Conservation (phyloP, 2,329 filamentous ascomycete genomes). For the Bretziella fagacearum region DNA sequence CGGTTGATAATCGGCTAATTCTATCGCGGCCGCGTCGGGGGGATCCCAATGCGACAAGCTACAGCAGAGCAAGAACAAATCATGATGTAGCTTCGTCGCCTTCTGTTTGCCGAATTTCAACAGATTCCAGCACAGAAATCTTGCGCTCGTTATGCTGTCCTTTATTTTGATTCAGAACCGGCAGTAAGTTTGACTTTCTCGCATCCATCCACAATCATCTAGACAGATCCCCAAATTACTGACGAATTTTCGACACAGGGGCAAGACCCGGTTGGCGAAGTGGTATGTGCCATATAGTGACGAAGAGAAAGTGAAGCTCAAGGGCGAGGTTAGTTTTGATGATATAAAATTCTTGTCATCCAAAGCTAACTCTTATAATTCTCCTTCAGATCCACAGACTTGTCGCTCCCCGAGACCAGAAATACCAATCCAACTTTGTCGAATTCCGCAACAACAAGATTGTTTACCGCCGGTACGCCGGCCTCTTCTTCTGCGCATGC, state of each 20-base stretch:
- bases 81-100: neutral
- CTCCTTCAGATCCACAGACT: conserved; percentile 71
- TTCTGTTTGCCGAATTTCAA: neutral
- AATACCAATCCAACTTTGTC: conserved; percentile 99
- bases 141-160: conserved; percentile 40
- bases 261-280: conserved; percentile 95
- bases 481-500: conserved; percentile 97
- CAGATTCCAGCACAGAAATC: neutral
- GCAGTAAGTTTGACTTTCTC: conserved; percentile 33
- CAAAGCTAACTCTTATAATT: neutral
- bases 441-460: conserved; percentile 91
- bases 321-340: conserved; percentile 59
- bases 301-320: conserved; percentile 97
- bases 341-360: neutral
- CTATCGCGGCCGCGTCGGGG: conserved; percentile 3
- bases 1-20: neutral
- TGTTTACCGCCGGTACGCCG: conserved; percentile 92
- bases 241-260: conserved; percentile 44
- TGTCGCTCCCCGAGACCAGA: conserved; percentile 92
- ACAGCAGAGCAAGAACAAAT: neutral
- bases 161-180: conserved; percentile 76
- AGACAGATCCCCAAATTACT: neutral
- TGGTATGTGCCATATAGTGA: conserved; percentile 98
- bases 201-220: neutral
- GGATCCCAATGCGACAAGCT: neutral